phyloP scores from a whole-genome alignment of 768 basidiomycete genomes.

The Russula abietina region DNA sequence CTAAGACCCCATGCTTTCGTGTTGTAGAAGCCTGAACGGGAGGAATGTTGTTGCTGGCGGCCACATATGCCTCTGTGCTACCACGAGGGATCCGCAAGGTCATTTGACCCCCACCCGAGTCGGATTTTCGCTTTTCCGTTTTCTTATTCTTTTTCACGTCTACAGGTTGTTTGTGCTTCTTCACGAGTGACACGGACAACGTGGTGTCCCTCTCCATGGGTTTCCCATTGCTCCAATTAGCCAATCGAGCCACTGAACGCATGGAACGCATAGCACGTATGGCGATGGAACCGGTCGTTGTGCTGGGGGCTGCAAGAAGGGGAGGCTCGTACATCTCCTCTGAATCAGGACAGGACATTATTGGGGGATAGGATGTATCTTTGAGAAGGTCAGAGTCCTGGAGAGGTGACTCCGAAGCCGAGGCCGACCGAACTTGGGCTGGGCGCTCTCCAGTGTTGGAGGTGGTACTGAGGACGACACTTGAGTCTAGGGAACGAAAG shows the following conservation, averaged over 20 bases:
- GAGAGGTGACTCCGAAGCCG: slow-evolving; percentile 22
- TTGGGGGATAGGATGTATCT: neutral
- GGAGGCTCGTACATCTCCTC: slow-evolving; percentile 20
- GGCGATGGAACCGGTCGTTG: slow-evolving; percentile 57
- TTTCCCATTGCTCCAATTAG: slow-evolving; percentile 63
- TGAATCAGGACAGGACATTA: slow-evolving; percentile 12
- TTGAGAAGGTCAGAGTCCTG: slow-evolving; percentile 10
- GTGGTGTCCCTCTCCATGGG: slow-evolving; percentile 33
- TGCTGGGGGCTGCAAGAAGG: slow-evolving; percentile 16
- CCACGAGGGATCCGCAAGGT: slow-evolving; percentile 46
- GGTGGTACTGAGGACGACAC: slow-evolving; percentile 31
- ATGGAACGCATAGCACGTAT: slow-evolving; percentile 74
- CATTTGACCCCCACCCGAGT: slow-evolving; percentile 30
- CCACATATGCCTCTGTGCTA: slow-evolving; percentile 63
- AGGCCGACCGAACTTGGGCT: slow-evolving; percentile 20
- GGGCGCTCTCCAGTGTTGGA: slow-evolving; percentile 25
- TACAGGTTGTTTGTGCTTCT: slow-evolving; percentile 34
- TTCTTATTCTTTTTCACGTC: slow-evolving; percentile 33
- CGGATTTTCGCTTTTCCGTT: slow-evolving; percentile 19
- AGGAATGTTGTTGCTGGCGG: slow-evolving; percentile 33
- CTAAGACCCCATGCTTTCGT: slow-evolving; percentile 52
- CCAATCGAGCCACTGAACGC: slow-evolving; percentile 62
- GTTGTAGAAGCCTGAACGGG: neutral
- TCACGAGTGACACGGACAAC: slow-evolving; percentile 28
- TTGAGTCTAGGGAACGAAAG: slow-evolving; percentile 59